These are phyloP conservation scores for Bolboschoenoplectus hybrid DNA, from an alignment of 202 grass and related monocot species.

Conservation along the genomic window DNA sequence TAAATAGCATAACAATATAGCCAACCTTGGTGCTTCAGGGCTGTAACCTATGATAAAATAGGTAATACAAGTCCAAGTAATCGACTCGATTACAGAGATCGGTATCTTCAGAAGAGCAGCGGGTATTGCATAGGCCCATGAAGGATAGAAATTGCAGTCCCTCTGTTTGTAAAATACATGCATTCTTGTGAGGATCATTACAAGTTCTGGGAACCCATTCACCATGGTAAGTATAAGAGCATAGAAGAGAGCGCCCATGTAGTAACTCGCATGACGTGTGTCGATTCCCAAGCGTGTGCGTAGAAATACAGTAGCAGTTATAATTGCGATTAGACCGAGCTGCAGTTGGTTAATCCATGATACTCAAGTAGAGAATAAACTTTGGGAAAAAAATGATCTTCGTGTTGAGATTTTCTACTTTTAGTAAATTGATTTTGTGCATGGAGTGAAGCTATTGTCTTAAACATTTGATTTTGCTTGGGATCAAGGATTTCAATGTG, in stretches of 20 bases:
- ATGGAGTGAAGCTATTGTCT: too few relatives aligned
- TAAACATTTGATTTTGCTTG: too few relatives aligned
- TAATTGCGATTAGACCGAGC: slow-evolving; percentile 44
- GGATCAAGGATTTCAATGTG: too few relatives aligned
- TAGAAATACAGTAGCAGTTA: slow-evolving; percentile 54
- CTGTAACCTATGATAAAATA: slow-evolving; percentile 66
- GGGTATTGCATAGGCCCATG: slow-evolving; percentile 68
- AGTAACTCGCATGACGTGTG: slow-evolving; percentile 54
- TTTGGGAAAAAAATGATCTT: too few relatives aligned
- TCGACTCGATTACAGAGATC: slow-evolving; percentile 50
- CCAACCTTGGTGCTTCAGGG: slow-evolving; percentile 44
- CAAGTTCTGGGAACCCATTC: slow-evolving; percentile 54
- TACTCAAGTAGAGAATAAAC: too few relatives aligned
- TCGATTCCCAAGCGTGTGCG: slow-evolving; percentile 51
- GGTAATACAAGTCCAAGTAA: slow-evolving; percentile 57
- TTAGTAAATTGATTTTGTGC: not conserved
- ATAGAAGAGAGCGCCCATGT: slow-evolving; percentile 59
- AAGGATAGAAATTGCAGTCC: slow-evolving; percentile 56
- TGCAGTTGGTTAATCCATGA: slow-evolving; percentile 33
- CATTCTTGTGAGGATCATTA: slow-evolving; percentile 52
- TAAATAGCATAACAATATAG: not conserved
- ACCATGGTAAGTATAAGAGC: slow-evolving; percentile 50
- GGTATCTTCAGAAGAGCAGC: slow-evolving; percentile 58
- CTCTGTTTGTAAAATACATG: slow-evolving; percentile 63
- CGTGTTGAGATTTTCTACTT: too few relatives aligned